phyloP scores from a whole-genome alignment of 2,329 filamentous ascomycete genomes.

The Lecanicillium sp. region DNA sequence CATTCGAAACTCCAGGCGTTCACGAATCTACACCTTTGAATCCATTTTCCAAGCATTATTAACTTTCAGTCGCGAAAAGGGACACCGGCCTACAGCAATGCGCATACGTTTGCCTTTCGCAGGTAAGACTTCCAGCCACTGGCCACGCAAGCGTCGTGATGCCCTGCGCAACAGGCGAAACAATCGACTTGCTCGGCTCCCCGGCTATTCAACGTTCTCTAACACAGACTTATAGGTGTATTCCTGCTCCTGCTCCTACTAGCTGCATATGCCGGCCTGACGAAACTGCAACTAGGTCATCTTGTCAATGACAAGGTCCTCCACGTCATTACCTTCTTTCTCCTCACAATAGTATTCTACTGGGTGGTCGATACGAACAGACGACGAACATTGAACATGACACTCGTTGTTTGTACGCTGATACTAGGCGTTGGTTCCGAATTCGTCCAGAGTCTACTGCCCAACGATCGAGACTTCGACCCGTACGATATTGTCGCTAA shows the following conservation, averaged over 20 bases:
- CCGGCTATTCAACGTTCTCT: constrained; percentile 4
- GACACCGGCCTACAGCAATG: constrained; percentile 38
- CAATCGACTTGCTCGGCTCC: not conserved
- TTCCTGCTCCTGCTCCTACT: constrained; percentile 65
- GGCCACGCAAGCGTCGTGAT: not conserved
- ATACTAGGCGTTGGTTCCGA: constrained; percentile 65
- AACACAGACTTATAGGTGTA: constrained; percentile 40
- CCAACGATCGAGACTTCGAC: constrained; percentile 65
- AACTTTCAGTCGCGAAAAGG: no score
- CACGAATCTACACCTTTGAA: no score
- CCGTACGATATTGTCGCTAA: constrained; percentile 84
- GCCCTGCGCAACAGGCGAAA: not conserved
- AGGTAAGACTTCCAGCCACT: constrained; percentile 44
- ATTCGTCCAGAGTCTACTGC: constrained; percentile 66
- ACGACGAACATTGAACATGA: constrained; percentile 75
- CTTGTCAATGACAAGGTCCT: constrained; percentile 82
- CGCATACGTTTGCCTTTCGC: constrained; percentile 84
- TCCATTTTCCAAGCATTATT: no score
- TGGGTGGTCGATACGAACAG: constrained; percentile 92
- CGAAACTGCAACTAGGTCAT: constrained; percentile 45
- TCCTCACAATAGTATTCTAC: constrained; percentile 83
- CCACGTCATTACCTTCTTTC: constrained; percentile 82
- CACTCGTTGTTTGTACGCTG: constrained; percentile 70
- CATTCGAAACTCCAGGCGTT: no score
- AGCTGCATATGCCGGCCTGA: constrained; percentile 73